phyloP scores from a whole-genome alignment of 176 grass and related monocot genomes.

The Bonia amplexicaulis region DNA sequence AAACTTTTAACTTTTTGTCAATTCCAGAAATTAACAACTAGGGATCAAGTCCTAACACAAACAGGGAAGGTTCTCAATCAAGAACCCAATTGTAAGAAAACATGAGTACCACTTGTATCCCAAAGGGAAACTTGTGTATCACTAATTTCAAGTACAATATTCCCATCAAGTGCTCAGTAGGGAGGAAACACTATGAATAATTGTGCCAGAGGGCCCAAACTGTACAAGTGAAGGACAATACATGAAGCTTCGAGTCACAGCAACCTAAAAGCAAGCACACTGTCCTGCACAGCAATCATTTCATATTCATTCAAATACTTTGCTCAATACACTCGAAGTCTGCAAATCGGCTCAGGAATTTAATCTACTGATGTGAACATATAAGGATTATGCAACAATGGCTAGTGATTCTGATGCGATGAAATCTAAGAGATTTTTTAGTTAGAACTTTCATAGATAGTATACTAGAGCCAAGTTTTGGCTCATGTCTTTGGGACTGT shows the following conservation, averaged over 20 bases:
- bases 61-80: background rate
- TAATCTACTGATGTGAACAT: slow-evolving; percentile 5
- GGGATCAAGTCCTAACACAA: background rate
- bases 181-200: background rate
- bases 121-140: too few species aligned
- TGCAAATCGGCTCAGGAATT: background rate
- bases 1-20: background rate
- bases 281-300: background rate
- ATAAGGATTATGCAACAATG: too few species aligned
- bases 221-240: background rate
- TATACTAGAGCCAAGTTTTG: too few species aligned
- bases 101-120: background rate
- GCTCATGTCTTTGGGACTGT: too few species aligned
- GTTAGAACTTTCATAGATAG: too few species aligned
- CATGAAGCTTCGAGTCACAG: background rate
- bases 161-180: too few species aligned
- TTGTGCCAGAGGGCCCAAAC: background rate
- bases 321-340: background rate
- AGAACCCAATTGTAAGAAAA: background rate
- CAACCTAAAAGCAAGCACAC: background rate
- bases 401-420: too few species aligned
- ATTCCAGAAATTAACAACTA: slow-evolving; percentile 4
- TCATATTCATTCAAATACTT: background rate
- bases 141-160: too few species aligned
- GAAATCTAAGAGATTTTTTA: too few species aligned